Evolutionary conservation across 768 basidiomycete species (phyloP).

Genomic region (Boletus bicolor): DNA sequence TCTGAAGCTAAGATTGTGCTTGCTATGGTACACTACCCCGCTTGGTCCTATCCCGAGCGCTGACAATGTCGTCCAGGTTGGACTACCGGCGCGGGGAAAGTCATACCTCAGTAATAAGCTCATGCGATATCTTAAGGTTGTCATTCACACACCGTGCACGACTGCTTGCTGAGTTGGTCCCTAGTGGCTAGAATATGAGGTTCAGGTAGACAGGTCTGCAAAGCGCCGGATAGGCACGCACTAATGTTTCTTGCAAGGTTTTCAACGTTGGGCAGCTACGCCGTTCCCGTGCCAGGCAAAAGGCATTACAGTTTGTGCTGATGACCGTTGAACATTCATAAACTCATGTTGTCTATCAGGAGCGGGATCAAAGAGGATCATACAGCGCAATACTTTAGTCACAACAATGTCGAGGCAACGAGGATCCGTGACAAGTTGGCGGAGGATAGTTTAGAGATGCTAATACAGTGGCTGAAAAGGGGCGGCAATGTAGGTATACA

Average conservation of each 20-base stretch:
- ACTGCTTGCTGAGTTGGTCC: conserved; percentile 6
- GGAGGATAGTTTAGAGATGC: conserved; percentile 88
- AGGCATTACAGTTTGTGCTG: conserved; percentile 60
- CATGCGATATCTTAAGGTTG: conserved; percentile 91
- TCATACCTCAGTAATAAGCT: conserved; percentile 98
- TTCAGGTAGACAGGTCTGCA: conserved; percentile 55
- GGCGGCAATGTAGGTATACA: conserved; percentile 98
- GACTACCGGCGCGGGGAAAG: conserved; percentile 96
- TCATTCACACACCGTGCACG: conserved; percentile 7
- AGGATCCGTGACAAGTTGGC: conserved; percentile 78
- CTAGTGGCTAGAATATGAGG: conserved; percentile 99
- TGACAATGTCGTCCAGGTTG: conserved; percentile 55
- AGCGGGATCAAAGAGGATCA: conserved; percentile 90
- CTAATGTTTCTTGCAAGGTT: conserved; percentile 49
- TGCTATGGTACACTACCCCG: conserved; percentile 68
- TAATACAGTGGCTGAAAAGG: conserved; percentile 91
- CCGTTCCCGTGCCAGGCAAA: conserved; percentile 78
- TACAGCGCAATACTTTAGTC: conserved; percentile 85
- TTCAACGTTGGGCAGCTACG: conserved; percentile 98
- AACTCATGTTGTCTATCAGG: conserved; percentile 34
- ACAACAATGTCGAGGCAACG: conserved; percentile 75
- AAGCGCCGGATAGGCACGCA: background rate
- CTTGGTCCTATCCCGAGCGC: background rate
- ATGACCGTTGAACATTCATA: background rate
- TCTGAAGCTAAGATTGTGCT: conserved; percentile 98